phyloP scores from a whole-genome alignment of 352 stramenopile species.

The Phytophthora pini region DNA sequence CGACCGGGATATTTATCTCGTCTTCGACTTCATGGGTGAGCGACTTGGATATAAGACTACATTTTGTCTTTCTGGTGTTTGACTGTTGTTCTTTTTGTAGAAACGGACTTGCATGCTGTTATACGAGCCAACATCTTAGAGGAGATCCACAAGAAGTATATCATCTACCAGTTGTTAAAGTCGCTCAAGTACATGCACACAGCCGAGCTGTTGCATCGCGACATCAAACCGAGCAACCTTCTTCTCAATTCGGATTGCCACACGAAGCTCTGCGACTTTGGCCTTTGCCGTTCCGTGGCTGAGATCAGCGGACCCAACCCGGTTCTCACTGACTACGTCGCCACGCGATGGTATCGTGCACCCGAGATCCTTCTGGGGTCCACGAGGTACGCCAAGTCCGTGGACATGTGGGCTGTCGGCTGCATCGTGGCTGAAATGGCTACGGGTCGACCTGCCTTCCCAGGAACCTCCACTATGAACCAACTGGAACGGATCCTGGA shows the following conservation, averaged over 20 bases:
- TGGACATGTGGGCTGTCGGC: conserved; percentile 95
- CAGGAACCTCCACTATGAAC: conserved; percentile 96
- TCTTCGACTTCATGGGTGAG: conserved; percentile 96
- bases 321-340: conserved; percentile 96
- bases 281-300: conserved; percentile 92
- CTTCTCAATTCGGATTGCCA: conserved; percentile 96
- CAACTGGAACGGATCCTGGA: conserved; percentile 97
- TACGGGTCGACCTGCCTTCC: conserved; percentile 92
- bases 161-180: conserved; percentile 97
- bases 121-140: conserved; percentile 96
- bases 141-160: conserved; percentile 98
- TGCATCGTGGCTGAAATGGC: conserved; percentile 96
- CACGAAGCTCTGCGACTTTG: conserved; percentile 97
- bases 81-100: conserved; percentile 41
- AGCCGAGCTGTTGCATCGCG: conserved; percentile 93
- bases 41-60: neutral
- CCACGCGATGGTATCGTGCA: conserved; percentile 95
- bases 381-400: conserved; percentile 92
- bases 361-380: conserved; percentile 96
- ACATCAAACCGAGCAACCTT: conserved; percentile 98
- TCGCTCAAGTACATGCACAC: conserved; percentile 97
- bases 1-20: conserved; percentile 96
- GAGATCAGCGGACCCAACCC: conserved; percentile 83
- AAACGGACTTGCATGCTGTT: conserved; percentile 96
- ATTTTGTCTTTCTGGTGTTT: neutral